A percentile compares a stretch with the other conserved stretches of the same genome.
Evolutionary conservation across 2,329 filamentous ascomycete genomes (phyloP).

Genomic region (Nectriaceae sp.): DNA sequence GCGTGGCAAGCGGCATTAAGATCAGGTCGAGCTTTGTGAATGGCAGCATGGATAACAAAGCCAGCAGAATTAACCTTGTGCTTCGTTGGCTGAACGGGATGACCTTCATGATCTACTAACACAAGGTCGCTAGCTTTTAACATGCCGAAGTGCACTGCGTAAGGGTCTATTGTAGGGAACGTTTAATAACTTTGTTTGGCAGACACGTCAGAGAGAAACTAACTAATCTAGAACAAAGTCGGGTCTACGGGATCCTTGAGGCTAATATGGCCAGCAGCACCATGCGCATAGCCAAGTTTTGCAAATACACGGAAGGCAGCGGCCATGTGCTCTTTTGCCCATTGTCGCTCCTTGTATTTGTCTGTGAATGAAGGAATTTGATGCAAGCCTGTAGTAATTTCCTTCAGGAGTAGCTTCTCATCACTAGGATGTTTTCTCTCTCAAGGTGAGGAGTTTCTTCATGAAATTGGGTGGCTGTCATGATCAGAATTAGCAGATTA

Average conservation of each 20-base stretch:
- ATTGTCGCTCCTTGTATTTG: neutral
- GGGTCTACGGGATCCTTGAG: conserved; percentile 37
- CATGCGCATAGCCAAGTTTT: conserved; percentile 46
- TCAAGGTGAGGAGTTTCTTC: no score
- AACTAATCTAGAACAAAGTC: conserved; percentile 36
- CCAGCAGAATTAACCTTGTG: conserved; percentile 68
- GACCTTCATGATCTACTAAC: conserved; percentile 59
- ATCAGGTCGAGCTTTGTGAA: conserved; percentile 64
- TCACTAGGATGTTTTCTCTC: no score
- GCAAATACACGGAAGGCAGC: conserved; percentile 51
- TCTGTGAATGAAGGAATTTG: neutral
- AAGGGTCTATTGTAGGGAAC: no score
- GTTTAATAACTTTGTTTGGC: no score
- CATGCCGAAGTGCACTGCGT: conserved; percentile 66
- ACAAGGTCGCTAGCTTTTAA: conserved; percentile 69
- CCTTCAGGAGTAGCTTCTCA: no score
- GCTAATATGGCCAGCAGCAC: conserved; percentile 49
- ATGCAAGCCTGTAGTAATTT: no score
- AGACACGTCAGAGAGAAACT: neutral
- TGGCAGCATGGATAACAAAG: conserved; percentile 67
- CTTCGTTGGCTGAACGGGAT: conserved; percentile 34
- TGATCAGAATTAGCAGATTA: no score
- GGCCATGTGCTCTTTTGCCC: conserved; percentile 38
- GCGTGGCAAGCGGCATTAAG: conserved; percentile 68
- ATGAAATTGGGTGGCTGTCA: no score